Base-by-base conservation (phyloP, 2,329 filamentous ascomycete species). In the Acrodontium crateriforme region DNA sequence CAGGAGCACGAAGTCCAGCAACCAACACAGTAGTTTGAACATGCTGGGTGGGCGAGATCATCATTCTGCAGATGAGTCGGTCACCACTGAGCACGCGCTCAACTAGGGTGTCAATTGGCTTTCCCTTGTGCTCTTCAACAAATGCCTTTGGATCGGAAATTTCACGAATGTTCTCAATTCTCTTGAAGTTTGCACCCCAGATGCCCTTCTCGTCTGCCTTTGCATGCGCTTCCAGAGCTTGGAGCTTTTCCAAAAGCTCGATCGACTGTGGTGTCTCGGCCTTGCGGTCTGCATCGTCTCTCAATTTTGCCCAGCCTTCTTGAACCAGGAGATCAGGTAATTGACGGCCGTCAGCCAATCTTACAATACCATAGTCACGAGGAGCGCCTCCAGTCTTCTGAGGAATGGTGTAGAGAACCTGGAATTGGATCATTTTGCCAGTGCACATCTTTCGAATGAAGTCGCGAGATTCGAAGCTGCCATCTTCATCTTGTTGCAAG, bases 41-140 rank as follows among this genome's bases (percentile, higher is more conserved):
- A 54, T 98, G 89, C 59, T 87, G 78, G 49, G 76, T 77, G 9
- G 87, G 79, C 3, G 76, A 74, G 21, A 91, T 60, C 34, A 93
- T 56, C 31, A 98, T 65, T 31, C 89, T 77, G 29, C 87, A 70
- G 35, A 94, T 77, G 42, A 94, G 65, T 36, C 89, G 78, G 57
- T 98, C 89, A 36, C 87, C 89, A 37, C 79, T 84, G 34, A 95
- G 67, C 24, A 98, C 81, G 45, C 82, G 75, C 65, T 98, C 89
- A 26, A 98, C 74, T 31, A 95, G 70, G 21, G 56, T 54, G 39
- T 92, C 78, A 11, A 98, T 66, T 5, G 74, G 71, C 59, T 85
- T 74, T 41, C 81, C 83, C 62, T 92, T 93, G 69, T 79, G 79
- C 42, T 81, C 63, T 24, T 83, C 77, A 25, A 85, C 65, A 50